Conservation (phyloP, 768 basidiomycete species). For the Kwoniella dejecticola region DNA sequence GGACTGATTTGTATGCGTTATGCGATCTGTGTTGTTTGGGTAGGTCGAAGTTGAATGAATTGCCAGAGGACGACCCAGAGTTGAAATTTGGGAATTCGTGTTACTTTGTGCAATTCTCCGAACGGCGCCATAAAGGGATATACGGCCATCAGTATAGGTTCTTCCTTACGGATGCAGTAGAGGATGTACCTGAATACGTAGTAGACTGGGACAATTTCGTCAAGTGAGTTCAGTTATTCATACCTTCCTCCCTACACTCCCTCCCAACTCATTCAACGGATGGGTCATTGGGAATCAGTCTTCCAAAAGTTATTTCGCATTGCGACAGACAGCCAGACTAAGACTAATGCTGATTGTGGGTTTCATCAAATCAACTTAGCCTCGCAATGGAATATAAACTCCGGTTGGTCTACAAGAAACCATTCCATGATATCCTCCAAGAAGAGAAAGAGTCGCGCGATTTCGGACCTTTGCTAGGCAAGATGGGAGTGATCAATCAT, state of each 20-base stretch:
- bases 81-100: constrained; percentile 87
- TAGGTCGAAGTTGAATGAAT: constrained; percentile 70
- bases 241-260: constrained; percentile 12
- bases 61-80: constrained; percentile 68
- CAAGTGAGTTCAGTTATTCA: constrained; percentile 60
- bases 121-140: constrained; percentile 62
- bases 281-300: too few species aligned
- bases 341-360: too few species aligned
- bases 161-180: constrained; percentile 90
- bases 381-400: constrained; percentile 82
- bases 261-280: too few species aligned
- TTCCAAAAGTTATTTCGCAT: too few species aligned
- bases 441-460: constrained; percentile 78
- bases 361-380: too few species aligned
- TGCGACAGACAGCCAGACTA: too few species aligned
- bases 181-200: constrained; percentile 94
- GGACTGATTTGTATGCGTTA: neutral
- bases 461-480: constrained; percentile 76
- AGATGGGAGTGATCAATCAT: constrained; percentile 88
- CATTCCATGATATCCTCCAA: constrained; percentile 85
- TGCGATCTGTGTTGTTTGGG: neutral
- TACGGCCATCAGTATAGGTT: constrained; percentile 95
- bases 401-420: constrained; percentile 72
- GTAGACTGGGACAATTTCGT: constrained; percentile 95
- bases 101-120: constrained; percentile 83